A percentile compares a stretch with the other conserved stretches of the same genome.
Evolutionary conservation across 2,329 filamentous ascomycete genomes (phyloP).

Genomic region (Shiraia bambusicola): DNA sequence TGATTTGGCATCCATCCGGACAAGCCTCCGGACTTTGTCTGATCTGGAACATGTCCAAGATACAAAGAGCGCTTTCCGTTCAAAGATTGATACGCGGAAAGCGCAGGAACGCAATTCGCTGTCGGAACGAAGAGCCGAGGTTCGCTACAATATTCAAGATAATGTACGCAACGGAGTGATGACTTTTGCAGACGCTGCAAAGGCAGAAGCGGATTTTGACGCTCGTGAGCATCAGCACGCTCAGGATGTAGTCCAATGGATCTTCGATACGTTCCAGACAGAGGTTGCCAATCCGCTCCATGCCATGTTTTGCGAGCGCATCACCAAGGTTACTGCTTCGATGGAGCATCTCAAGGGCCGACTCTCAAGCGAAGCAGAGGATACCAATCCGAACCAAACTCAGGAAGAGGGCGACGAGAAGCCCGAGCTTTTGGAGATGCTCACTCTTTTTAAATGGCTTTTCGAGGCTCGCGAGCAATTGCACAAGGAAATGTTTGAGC

Average conservation of each 20-base stretch:
- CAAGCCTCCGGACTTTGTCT: constrained; percentile 70
- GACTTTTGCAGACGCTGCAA: constrained; percentile 78
- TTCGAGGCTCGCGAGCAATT: constrained; percentile 91
- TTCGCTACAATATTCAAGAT: constrained; percentile 74
- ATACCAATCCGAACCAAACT: constrained; percentile 73
- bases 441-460: constrained; percentile 94
- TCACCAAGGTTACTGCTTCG: constrained; percentile 71
- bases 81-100: constrained; percentile 57
- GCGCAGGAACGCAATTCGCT: constrained; percentile 54
- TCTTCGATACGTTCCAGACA: constrained; percentile 83
- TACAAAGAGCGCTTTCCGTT: constrained; percentile 60
- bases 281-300: constrained; percentile 83
- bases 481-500: constrained; percentile 80
- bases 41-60: constrained; percentile 71
- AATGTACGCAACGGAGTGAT: constrained; percentile 78
- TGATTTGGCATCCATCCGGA: constrained; percentile 76
- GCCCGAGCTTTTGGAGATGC: constrained; percentile 88
- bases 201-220: constrained; percentile 74
- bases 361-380: constrained; percentile 70
- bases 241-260: constrained; percentile 72
- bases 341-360: constrained; percentile 74
- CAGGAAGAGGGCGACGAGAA: constrained; percentile 95
- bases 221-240: constrained; percentile 68
- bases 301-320: constrained; percentile 73
- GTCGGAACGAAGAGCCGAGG: constrained; percentile 64